These are phyloP conservation scores for Plasmodium vivax DNA, from an alignment of 169 alveolate genomes.

Conservation along the genomic window DNA sequence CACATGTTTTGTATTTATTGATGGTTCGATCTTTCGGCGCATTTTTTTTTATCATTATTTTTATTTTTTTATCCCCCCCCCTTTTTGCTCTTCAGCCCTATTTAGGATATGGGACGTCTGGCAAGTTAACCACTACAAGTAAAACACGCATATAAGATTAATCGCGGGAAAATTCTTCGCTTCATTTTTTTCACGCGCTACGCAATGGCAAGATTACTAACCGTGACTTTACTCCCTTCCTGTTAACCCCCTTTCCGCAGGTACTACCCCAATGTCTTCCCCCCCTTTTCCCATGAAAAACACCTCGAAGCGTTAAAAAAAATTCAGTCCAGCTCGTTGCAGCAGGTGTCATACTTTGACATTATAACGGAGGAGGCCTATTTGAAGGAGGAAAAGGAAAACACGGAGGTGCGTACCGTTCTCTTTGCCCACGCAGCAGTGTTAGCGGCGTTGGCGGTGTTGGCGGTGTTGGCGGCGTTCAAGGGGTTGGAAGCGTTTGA, in stretches of 20 bases:
- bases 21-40: not conserved
- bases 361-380: slow-evolving; percentile 67
- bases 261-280: slow-evolving; percentile 49
- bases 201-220: not conserved
- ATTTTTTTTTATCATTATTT: not conserved
- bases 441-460: not conserved
- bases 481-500: too few species aligned
- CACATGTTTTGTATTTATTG: not conserved
- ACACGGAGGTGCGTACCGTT: slow-evolving; percentile 14
- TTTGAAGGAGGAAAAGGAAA: slow-evolving; percentile 57
- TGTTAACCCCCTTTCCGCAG: slow-evolving; percentile 5
- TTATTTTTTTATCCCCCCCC: not conserved
- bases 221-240: not conserved
- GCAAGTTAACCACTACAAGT: slow-evolving; percentile 70
- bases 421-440: not conserved
- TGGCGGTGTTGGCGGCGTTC: too few species aligned
- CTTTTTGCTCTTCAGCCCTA: slow-evolving; percentile 36
- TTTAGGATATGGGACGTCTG: slow-evolving; percentile 74
- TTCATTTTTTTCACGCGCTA: not conserved
- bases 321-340: slow-evolving; percentile 67
- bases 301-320: slow-evolving; percentile 68
- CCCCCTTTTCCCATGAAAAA: slow-evolving; percentile 54
- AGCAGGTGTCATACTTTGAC: slow-evolving; percentile 50
- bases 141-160: not conserved
- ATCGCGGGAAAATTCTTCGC: not conserved